Percentiles rank a stretch among this genome's conserved stretches.
Conservation (phyloP, 2,329 filamentous ascomycete genomes). For the Hypoxylon sp. region DNA sequence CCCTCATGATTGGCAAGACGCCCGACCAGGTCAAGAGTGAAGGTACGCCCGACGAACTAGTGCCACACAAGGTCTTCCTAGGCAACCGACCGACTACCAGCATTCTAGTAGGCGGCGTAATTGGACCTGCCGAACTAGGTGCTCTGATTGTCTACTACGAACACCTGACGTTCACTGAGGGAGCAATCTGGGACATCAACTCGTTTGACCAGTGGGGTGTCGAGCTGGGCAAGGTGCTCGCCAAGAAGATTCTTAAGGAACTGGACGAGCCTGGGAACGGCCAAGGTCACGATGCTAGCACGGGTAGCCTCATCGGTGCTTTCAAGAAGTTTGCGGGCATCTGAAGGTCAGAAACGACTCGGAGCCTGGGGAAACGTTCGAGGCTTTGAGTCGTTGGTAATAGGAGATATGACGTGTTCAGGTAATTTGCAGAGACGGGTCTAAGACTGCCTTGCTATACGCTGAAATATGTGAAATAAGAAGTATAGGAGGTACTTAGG, state of each 20-base stretch:
- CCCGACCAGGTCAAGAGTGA: slow-evolving; percentile 84
- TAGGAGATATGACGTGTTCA: slow-evolving; percentile 14
- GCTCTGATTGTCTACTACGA: slow-evolving; percentile 99
- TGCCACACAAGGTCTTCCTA: slow-evolving; percentile 99
- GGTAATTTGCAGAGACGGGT: slow-evolving; percentile 19
- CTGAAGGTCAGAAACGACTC: slow-evolving; percentile 55
- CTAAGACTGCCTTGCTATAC: slow-evolving; percentile 13
- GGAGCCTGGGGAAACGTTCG: slow-evolving; percentile 12
- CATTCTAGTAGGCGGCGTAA: slow-evolving; percentile 89
- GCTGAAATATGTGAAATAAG: slow-evolving; percentile 1
- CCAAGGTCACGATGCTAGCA: slow-evolving; percentile 85
- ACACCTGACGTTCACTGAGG: slow-evolving; percentile 97
- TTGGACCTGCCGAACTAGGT: slow-evolving; percentile 93
- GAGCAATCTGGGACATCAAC: slow-evolving; percentile 99
- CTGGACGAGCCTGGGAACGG: slow-evolving; percentile 83
- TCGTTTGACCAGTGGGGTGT: slow-evolving; percentile 99
- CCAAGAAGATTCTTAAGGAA: slow-evolving; percentile 91
- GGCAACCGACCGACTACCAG: slow-evolving; percentile 97
- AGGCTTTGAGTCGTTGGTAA: slow-evolving; percentile 43
- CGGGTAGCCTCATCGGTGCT: slow-evolving; percentile 87
- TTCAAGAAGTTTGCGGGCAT: slow-evolving; percentile 83
- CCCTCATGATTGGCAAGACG: slow-evolving; percentile 91
- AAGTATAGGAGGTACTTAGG: background rate
- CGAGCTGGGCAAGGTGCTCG: slow-evolving; percentile 95
- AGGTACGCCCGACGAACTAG: slow-evolving; percentile 79